Percentiles rank a stretch among this genome's conserved stretches.
Conservation (phyloP, 169 alveolate species). For the Plasmodium billcollinsi region DNA sequence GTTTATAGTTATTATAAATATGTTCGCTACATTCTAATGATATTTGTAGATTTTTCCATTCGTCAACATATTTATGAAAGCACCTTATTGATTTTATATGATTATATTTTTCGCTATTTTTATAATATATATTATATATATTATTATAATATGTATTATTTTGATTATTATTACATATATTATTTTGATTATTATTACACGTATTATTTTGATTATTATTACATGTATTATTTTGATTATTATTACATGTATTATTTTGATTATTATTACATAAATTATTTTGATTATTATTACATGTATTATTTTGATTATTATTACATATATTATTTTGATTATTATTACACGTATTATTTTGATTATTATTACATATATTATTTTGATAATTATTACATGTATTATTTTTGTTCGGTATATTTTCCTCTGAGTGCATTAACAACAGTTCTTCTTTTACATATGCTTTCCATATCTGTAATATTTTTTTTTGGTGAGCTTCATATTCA, state of each 20-base stretch:
- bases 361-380: background rate
- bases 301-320: background rate
- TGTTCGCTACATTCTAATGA: background rate
- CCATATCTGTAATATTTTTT: constrained; percentile 47
- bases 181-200: background rate
- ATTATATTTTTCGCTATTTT: background rate
- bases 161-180: background rate
- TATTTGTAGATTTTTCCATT: constrained; percentile 31
- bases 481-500: constrained; percentile 1
- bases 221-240: background rate
- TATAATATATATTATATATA: too few relatives aligned
- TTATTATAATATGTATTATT: background rate
- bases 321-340: background rate
- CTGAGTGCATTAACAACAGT: background rate
- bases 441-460: constrained; percentile 38
- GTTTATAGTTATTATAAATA: too few relatives aligned
- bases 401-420: background rate
- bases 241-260: background rate
- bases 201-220: background rate
- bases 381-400: background rate
- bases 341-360: background rate
- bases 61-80: constrained; percentile 19
- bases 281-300: background rate
- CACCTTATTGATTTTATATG: constrained; percentile 8
- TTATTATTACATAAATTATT: background rate